Conservation (phyloP, 176 grass and related monocot species). For the Aegilops longissima region DNA sequence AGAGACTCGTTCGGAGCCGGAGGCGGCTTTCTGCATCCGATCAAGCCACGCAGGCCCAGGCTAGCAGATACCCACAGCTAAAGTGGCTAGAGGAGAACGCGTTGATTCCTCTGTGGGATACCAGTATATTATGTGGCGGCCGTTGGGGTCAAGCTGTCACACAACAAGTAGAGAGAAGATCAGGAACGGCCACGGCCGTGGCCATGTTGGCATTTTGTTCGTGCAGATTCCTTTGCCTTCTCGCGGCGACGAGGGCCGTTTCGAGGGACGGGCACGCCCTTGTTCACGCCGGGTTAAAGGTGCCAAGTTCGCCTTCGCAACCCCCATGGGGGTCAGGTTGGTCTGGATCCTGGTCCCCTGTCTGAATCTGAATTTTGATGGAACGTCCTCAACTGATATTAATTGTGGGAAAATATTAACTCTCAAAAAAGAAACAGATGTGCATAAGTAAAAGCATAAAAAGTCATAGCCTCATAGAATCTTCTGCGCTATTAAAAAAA, state of each 20-base stretch:
- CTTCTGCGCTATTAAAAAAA: neutral
- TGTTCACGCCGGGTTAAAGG: neutral
- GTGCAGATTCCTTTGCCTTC: conserved; percentile 31
- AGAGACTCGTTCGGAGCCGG: neutral
- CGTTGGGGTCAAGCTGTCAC: conserved; percentile 11
- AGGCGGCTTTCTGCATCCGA: neutral
- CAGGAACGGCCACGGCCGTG: neutral
- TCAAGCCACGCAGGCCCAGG: neutral
- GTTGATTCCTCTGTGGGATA: conserved; percentile 5
- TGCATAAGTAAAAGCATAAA: no score
- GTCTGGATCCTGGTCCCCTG: neutral
- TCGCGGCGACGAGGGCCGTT: conserved; percentile 25
- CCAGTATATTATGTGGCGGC: neutral
- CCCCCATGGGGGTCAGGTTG: no score
- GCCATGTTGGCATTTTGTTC: conserved; percentile 23
- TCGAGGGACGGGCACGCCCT: neutral
- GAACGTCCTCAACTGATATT: no score
- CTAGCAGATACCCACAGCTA: neutral
- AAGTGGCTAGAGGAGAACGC: neutral
- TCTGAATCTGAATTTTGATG: no score
- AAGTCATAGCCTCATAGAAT: no score
- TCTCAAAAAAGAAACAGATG: no score
- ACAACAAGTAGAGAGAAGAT: neutral
- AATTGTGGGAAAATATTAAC: no score
- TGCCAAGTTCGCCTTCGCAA: conserved; percentile 30